Evolutionary conservation across 306 rosid genomes (phyloP).

Genomic region (Gynostemma pentaphyllum): DNA sequence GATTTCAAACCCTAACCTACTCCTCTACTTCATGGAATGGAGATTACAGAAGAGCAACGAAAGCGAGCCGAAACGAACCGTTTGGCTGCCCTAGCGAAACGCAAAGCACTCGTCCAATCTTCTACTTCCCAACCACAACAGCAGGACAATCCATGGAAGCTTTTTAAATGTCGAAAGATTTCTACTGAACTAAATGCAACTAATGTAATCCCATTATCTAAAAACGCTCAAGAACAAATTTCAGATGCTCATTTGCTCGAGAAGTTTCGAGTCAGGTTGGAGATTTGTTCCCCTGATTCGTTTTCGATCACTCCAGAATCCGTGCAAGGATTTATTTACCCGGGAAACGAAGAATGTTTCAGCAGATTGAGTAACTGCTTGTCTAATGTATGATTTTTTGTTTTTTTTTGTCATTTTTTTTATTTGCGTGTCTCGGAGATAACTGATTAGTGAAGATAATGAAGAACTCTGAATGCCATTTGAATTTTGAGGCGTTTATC

Average conservation of each 20-base stretch:
- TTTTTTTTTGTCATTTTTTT: not conserved
- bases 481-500: not conserved
- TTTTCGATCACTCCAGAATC: constrained; percentile 45
- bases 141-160: constrained; percentile 37
- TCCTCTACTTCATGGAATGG: constrained; percentile 22
- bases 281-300: constrained; percentile 66
- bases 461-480: not conserved
- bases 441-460: not conserved
- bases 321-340: constrained; percentile 23
- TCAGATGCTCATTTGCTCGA: not conserved
- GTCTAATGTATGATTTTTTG: constrained; percentile 28
- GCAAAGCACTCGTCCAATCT: constrained; percentile 46
- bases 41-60: constrained; percentile 58
- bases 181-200: constrained; percentile 16
- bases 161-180: constrained; percentile 66
- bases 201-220: not conserved
- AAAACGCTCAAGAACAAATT: not conserved
- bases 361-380: constrained; percentile 25
- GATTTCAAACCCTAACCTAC: not conserved
- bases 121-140: constrained; percentile 6
- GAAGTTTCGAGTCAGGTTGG: constrained; percentile 54
- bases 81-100: constrained; percentile 63
- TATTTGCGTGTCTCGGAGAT: not conserved
- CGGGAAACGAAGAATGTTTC: constrained; percentile 36
- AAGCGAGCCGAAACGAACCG: constrained; percentile 67